phyloP scores from a whole-genome alignment of 306 rosid species.

The Urtica urens region DNA sequence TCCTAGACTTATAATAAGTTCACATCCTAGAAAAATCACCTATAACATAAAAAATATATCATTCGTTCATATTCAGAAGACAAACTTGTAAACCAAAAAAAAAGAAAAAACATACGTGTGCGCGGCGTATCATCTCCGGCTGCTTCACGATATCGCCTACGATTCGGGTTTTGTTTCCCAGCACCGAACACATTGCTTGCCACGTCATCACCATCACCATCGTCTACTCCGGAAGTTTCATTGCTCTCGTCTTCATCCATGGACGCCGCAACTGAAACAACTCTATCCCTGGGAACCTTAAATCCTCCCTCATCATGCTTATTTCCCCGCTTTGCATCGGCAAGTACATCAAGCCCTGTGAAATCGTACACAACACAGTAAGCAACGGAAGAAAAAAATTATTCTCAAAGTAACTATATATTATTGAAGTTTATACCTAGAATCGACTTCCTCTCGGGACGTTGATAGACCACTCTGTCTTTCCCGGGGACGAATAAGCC shows the following conservation, averaged over 20 bases:
- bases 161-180: slow-evolving; percentile 19
- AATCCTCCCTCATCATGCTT: slow-evolving; percentile 43
- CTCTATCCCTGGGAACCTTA: slow-evolving; percentile 66
- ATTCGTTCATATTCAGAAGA: too few relatives aligned
- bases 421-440: slow-evolving; percentile 37
- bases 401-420: not conserved
- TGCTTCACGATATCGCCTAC: slow-evolving; percentile 54
- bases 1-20: too few relatives aligned
- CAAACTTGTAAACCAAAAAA: not conserved
- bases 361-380: slow-evolving; percentile 6
- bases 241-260: slow-evolving; percentile 56
- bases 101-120: slow-evolving; percentile 26
- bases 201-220: slow-evolving; percentile 24
- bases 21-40: too few relatives aligned
- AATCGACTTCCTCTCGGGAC: slow-evolving; percentile 62
- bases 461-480: slow-evolving; percentile 50
- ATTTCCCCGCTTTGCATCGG: slow-evolving; percentile 60
- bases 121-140: slow-evolving; percentile 28
- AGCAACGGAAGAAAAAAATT: not conserved
- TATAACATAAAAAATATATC: too few relatives aligned
- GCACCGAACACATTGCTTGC: too few relatives aligned
- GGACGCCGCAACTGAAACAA: slow-evolving; percentile 46
- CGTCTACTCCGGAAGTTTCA: slow-evolving; percentile 34
- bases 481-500: slow-evolving; percentile 77
- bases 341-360: slow-evolving; percentile 82